Evolutionary conservation across 2,329 filamentous ascomycete genomes (phyloP), one percentile per base, ranked within the genome.

Genomic region (Xylariaceae sp.): DNA sequence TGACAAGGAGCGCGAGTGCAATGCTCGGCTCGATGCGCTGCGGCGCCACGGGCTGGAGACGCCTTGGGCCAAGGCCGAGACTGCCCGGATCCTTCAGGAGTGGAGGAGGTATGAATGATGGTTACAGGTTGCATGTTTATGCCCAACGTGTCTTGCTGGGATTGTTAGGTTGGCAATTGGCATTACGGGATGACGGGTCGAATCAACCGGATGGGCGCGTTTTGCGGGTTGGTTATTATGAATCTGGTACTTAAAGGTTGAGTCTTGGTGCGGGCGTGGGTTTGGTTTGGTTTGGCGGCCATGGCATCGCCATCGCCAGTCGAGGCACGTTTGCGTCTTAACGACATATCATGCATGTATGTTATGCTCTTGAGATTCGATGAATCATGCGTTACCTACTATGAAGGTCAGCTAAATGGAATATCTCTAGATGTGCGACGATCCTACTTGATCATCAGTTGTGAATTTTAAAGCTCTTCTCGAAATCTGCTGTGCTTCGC

Each of bases 51-150:
- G 65, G n/a, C 63, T 68, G 12, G 68, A 69, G 4, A 64, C 70
- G 41, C 64, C 67, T 9, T 71, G 73, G 72, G 68, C 71, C 2
- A 71, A 74, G 3, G 67, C 71, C 15, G 74, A 79, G 63, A 70
- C 71, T 52, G 76, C 74, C 44, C 74, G 74, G 57, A 68, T 84
- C 50, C 70, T 80, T 48, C 71, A 75, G 45, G 80, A 87, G 61
- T 82, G 83, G 76, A 76, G 74, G 64, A 76, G 73, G 56, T 80
- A 79, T 83, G 68, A 85, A 75, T 79, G 72, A 77, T 45, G 15
- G 5, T 19, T 19, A 30, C 37, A 13, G 19, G 7, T n/a, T 5
- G 41, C 26, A 26, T 26, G 4, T 26, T 26, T 26, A 26, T 26
- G 26, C 8, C 5, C 8, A 26, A 8, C 26, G 26, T 26, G 26